Percentiles rank a stretch among this genome's conserved stretches.
phyloP scores from a whole-genome alignment of 2,329 filamentous ascomycete genomes.

The Epichloe aotearoae region DNA sequence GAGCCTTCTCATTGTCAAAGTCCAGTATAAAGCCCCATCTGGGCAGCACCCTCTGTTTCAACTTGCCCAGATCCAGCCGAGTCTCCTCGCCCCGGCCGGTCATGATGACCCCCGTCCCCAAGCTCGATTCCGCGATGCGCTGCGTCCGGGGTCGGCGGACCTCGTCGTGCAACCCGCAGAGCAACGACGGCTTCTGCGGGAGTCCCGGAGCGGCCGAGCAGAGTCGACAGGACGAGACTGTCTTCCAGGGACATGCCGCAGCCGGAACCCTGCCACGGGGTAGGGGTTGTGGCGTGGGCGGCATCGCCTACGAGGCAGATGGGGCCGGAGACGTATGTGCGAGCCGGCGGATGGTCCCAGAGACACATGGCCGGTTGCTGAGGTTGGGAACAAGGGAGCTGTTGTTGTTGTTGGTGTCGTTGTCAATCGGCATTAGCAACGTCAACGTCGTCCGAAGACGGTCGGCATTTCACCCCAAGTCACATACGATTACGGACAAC shows the following conservation, averaged over 20 bases:
- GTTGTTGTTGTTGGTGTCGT: not conserved
- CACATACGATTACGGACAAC: not conserved
- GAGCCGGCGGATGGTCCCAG: conserved; percentile 6
- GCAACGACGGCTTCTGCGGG: too few species aligned
- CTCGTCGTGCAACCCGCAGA: too few species aligned
- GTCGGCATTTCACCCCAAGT: too few species aligned
- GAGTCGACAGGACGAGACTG: too few species aligned
- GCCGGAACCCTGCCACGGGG: conserved; percentile 10
- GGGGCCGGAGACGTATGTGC: conserved; percentile 7
- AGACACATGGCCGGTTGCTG: not conserved
- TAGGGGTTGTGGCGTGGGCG: conserved; percentile 13
- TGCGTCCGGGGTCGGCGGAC: too few species aligned
- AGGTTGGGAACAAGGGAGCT: conserved; percentile 4
- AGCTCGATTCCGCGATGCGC: too few species aligned
- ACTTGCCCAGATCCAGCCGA: not conserved
- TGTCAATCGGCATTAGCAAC: not conserved
- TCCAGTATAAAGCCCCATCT: not conserved
- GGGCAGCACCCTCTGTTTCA: not conserved
- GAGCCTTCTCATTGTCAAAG: not conserved
- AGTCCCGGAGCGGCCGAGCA: too few species aligned
- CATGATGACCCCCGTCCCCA: too few species aligned
- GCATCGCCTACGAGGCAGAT: conserved; percentile 14
- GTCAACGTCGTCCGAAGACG: too few species aligned
- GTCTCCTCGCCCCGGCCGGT: not conserved
- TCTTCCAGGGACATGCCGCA: too few species aligned